Evolutionary conservation across 2,329 filamentous ascomycete genomes (phyloP).

Genomic region (Dissoconium aciculare): DNA sequence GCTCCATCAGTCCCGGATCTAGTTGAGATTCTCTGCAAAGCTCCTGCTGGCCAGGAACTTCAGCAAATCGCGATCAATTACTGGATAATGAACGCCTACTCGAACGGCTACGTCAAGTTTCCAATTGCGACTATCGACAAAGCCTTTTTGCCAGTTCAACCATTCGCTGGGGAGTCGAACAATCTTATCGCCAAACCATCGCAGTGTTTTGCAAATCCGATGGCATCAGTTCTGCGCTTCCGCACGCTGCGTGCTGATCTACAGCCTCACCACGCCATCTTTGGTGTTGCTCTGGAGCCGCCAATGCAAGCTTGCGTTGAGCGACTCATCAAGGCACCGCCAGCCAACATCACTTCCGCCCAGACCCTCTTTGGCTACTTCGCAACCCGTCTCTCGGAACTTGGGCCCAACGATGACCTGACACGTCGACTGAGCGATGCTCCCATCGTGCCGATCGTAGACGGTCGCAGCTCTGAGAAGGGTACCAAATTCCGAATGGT

Average conservation of each 20-base stretch:
- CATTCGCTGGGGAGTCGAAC: slow-evolving; percentile 40
- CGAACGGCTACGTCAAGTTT: slow-evolving; percentile 57
- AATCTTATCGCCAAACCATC: slow-evolving; percentile 52
- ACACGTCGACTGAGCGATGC: slow-evolving; percentile 48
- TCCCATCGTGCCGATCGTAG: slow-evolving; percentile 53
- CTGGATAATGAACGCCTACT: slow-evolving; percentile 65
- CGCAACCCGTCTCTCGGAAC: slow-evolving; percentile 57
- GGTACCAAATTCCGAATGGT: slow-evolving; percentile 37
- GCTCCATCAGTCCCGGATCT: slow-evolving; percentile 60
- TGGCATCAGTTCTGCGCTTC: slow-evolving; percentile 65
- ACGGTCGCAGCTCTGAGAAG: slow-evolving; percentile 12
- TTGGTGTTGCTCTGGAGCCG: slow-evolving; percentile 74
- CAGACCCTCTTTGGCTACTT: slow-evolving; percentile 70
- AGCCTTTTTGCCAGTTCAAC: slow-evolving; percentile 55
- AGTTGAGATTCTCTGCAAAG: slow-evolving; percentile 59
- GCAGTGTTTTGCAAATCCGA: slow-evolving; percentile 69
- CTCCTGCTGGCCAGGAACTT: slow-evolving; percentile 40
- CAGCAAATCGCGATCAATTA: slow-evolving; percentile 63
- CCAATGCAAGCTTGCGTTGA: slow-evolving; percentile 63
- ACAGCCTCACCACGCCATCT: slow-evolving; percentile 66
- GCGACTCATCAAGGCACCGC: slow-evolving; percentile 56
- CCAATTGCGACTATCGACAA: slow-evolving; percentile 36
- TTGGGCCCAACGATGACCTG: slow-evolving; percentile 42
- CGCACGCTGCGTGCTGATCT: slow-evolving; percentile 61
- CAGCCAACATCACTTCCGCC: slow-evolving; percentile 51